Base-by-base conservation (phyloP, 2,329 filamentous ascomycete genomes). In the Bipolaris cookei region DNA sequence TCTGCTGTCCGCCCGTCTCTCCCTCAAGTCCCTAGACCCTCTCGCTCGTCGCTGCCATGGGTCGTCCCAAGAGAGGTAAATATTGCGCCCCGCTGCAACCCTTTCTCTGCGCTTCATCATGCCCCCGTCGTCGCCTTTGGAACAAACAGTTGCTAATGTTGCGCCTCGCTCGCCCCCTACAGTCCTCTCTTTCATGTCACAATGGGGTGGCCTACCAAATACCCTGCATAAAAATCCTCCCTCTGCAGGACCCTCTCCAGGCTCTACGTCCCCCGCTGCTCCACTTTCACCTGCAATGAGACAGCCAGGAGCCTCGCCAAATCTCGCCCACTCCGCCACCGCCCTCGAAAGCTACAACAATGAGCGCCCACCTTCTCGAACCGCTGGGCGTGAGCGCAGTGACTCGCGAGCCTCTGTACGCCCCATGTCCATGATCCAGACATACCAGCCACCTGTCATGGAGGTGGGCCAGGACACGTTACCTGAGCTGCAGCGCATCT, bases 401-500 rank as follows among this genome's bases (percentile, higher is more conserved):
- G 83, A 84, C 58, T 80, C 78, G 13, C 76, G 81, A 21, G 79
- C 80, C 23, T 79, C 78, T 39, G 89, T 90, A 7, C 85, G 93
- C 59, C 92, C 92, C 32, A 81, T 90, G 77, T 97, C 92, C 61
- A 95, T 96, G 84, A 83, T 94, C 47, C 89, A 95, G 76, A 88
- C 90, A 59, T 93, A 93, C 77, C 89, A 92, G 68, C 91, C 92
- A 72, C 90, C 90, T 72, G 79, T 92, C 76, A 92, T 96, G 88
- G 91, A 96, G 71, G 84, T 95, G 63, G 87, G 86, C 71, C 84
- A 89, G 66, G 92, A 97, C 73, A 96, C 91, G 28, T 87, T 95
- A 61, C 92, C 95, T 35, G 95, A 99, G 82, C 83, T 99, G 61
- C 90, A 92, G 79, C 94, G 93, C 63, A 93, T 98, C 70, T 98